A percentile compares a stretch with the other conserved stretches of the same genome.
Evolutionary conservation across 106 monocot species (phyloP).

Genomic region (Platanthera zijinensis): DNA sequence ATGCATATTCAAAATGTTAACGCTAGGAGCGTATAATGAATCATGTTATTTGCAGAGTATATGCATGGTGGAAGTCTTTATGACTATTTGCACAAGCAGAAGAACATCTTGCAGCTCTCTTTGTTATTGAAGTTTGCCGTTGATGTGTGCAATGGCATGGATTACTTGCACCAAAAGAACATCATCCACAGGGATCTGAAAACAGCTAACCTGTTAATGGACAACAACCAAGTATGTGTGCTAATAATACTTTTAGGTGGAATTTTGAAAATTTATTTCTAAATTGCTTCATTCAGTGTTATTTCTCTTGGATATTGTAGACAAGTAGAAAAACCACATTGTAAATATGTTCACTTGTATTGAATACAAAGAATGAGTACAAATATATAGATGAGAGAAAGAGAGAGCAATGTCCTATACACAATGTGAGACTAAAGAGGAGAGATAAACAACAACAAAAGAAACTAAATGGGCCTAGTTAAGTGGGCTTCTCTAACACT

Average conservation of each 20-base stretch:
- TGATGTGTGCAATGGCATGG: slow-evolving; percentile 59
- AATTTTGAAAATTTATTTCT: not conserved
- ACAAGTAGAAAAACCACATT: too few relatives aligned
- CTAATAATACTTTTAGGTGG: not conserved
- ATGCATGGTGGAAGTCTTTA: slow-evolving; percentile 63
- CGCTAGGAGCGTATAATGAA: not conserved
- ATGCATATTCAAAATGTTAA: not conserved
- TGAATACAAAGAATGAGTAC: too few relatives aligned
- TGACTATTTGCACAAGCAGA: slow-evolving; percentile 52
- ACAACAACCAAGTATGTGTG: slow-evolving; percentile 38
- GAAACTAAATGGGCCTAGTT: too few relatives aligned
- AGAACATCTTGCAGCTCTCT: slow-evolving; percentile 33
- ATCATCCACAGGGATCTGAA: slow-evolving; percentile 91
- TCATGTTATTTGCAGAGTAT: slow-evolving; percentile 38
- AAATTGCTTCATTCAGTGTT: not conserved
- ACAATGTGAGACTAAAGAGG: too few relatives aligned
- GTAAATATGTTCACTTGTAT: too few relatives aligned
- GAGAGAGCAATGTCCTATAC: too few relatives aligned
- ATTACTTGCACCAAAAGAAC: slow-evolving; percentile 71
- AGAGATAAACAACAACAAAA: too few relatives aligned
- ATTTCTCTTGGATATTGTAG: not conserved
- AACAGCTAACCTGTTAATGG: slow-evolving; percentile 86
- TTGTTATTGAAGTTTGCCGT: slow-evolving; percentile 43
- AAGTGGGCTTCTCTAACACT: too few relatives aligned
- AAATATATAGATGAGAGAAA: too few relatives aligned